These are phyloP conservation scores for Umbellularia californica DNA, from an alignment of 164 flowering plant genomes.

Conservation along the genomic window DNA sequence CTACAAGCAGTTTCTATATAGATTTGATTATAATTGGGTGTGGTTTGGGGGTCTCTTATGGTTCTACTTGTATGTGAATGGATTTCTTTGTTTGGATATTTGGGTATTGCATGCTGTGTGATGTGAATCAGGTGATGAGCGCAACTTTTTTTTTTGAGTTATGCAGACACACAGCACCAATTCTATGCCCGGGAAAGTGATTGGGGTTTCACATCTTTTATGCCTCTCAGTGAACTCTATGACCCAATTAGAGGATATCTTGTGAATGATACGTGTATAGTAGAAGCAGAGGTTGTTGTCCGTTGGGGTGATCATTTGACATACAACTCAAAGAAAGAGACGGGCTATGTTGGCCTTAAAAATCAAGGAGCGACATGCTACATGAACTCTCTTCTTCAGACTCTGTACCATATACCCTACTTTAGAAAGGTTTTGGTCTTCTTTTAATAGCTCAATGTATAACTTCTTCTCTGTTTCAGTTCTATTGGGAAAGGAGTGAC, in stretches of 20 bases:
- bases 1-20: background rate
- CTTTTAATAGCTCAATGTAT: background rate
- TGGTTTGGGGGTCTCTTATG: background rate
- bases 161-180: conserved; percentile 83
- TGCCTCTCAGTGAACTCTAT: conserved; percentile 81
- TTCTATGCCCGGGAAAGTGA: conserved; percentile 86
- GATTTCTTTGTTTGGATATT: background rate
- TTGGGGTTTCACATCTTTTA: conserved; percentile 95
- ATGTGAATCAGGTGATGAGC: conserved; percentile 4
- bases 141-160: conserved; percentile 3
- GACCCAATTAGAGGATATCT: conserved; percentile 74
- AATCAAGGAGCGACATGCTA: conserved; percentile 99
- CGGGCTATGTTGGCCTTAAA: conserved; percentile 91
- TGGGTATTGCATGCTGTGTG: background rate
- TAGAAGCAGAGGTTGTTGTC: conserved; percentile 87
- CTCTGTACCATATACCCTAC: conserved; percentile 85
- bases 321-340: conserved; percentile 93
- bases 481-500: background rate
- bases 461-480: background rate
- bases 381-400: conserved; percentile 92
- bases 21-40: background rate
- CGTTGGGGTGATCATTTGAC: conserved; percentile 78
- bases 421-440: conserved; percentile 63
- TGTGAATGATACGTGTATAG: conserved; percentile 53
- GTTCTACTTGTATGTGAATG: background rate